Conservation (phyloP, 495 filamentous ascomycete species). For the Podospora bellae-mahoneyi region DNA sequence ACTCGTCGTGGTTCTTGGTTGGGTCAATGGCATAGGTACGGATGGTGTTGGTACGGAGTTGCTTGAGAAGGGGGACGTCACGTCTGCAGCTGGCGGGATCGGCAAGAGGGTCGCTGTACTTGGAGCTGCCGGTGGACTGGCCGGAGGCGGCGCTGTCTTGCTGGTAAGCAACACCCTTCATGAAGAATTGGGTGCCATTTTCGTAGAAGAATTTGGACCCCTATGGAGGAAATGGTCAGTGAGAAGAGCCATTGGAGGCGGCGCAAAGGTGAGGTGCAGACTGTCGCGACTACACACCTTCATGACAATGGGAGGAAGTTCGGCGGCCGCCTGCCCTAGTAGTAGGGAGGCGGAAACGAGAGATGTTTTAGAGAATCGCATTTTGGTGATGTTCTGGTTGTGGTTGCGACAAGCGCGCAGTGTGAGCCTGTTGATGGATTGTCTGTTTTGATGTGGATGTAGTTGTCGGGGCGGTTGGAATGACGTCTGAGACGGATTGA, state of each 20-base stretch:
- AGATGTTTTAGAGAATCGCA: constrained; percentile 44
- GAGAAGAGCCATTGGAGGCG: too few relatives aligned
- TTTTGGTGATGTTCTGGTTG: constrained; percentile 26
- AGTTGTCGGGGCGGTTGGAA: constrained; percentile 7
- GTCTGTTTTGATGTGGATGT: background rate
- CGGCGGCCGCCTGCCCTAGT: constrained; percentile 50
- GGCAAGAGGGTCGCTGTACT: constrained; percentile 66
- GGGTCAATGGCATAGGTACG: constrained; percentile 92
- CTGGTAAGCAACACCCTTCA: constrained; percentile 89
- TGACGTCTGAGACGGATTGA: constrained; percentile 7
- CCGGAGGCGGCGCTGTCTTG: constrained; percentile 48
- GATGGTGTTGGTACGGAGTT: constrained; percentile 82
- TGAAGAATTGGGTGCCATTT: constrained; percentile 74
- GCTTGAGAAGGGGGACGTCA: constrained; percentile 75
- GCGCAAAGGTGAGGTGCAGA: background rate
- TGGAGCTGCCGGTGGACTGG: constrained; percentile 35
- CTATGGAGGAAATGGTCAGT: constrained; percentile 25
- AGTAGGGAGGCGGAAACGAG: constrained; percentile 44
- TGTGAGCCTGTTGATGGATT: background rate
- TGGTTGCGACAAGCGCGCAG: background rate
- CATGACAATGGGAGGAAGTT: constrained; percentile 67
- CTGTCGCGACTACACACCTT: constrained; percentile 44
- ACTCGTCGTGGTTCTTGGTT: constrained; percentile 67
- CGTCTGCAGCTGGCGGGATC: constrained; percentile 66
- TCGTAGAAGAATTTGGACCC: constrained; percentile 62